These are phyloP conservation scores for Dendrobium catenatum DNA, from an alignment of 106 monocot species.

Conservation along the genomic window DNA sequence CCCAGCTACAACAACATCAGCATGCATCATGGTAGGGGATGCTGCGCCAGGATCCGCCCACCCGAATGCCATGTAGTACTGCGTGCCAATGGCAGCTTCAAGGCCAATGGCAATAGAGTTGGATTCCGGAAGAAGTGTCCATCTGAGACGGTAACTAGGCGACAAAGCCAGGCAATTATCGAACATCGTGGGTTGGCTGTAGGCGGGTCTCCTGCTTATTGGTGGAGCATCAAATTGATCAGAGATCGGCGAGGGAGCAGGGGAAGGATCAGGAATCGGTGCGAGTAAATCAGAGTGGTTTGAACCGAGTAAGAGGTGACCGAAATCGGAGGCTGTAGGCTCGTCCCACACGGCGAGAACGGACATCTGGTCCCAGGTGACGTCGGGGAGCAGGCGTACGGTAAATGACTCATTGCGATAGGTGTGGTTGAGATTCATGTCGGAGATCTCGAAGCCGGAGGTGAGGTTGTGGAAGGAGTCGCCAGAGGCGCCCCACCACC, in stretches of 20 bases:
- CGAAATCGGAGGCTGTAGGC: slow-evolving; percentile 66
- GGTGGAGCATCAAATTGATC: neutral
- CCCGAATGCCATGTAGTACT: slow-evolving; percentile 93
- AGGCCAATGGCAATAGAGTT: slow-evolving; percentile 59
- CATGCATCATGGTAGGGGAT: slow-evolving; percentile 56
- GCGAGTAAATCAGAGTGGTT: neutral
- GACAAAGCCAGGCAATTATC: slow-evolving; percentile 65
- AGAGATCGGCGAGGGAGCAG: slow-evolving; percentile 5
- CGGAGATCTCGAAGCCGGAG: slow-evolving; percentile 37
- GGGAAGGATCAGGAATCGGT: slow-evolving; percentile 19
- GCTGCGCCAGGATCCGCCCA: slow-evolving; percentile 48
- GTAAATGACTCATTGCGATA: slow-evolving; percentile 49
- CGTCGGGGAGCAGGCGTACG: slow-evolving; percentile 32
- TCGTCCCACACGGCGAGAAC: slow-evolving; percentile 75
- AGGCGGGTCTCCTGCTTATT: neutral
- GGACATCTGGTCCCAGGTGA: slow-evolving; percentile 47
- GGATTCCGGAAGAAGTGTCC: slow-evolving; percentile 42
- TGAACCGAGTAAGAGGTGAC: slow-evolving; percentile 32
- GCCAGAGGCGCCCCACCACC: slow-evolving; percentile 69
- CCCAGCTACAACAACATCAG: slow-evolving; percentile 62
- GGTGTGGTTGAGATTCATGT: slow-evolving; percentile 35
- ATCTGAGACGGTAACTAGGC: slow-evolving; percentile 50
- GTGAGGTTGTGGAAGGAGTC: slow-evolving; percentile 48
- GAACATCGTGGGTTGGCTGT: slow-evolving; percentile 56
- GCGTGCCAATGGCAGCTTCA: slow-evolving; percentile 59